Base-by-base conservation (phyloP, 495 filamentous ascomycete genomes). In the Astrothelium macrocarpum region DNA sequence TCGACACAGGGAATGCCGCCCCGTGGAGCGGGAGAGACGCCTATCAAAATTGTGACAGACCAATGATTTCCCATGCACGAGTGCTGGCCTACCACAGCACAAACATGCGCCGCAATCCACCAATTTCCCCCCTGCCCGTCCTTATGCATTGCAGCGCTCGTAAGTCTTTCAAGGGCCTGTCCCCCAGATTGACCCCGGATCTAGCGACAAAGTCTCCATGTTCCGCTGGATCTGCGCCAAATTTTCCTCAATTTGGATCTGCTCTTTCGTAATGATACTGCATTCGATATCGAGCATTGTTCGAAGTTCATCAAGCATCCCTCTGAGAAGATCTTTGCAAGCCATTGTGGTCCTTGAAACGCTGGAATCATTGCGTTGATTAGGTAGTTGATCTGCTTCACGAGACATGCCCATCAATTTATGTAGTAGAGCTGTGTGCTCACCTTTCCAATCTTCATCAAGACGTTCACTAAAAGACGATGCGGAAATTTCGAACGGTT, bases 231-330 rank as follows among this genome's bases (percentile, higher is more conserved):
- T 56, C 0, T 56, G 49, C 9, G 49, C 20, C 25, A 56, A 25
- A 9, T 56, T 16, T 16, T 26, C 25, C 9, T 56, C 25, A 16
- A 56, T 56, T 56, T 25, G 2, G 23, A 9, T 26, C 25, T 29
- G 20, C 49, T 56, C 49, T 56, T 29, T 56, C 49, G 25, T 56
- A 0, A 16, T 10, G 25, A 56, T 25, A 26, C 29, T 25, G 26
- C 23, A 12, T 20, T 56, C 25, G 0, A 56, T 1, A 16, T 10
- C 23, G 29, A 56, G 49, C 49, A 56, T 56, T 11, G 25, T 0
- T 29, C 49, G 49, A 56, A 56, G 49, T 29, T 56, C 49, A 7
- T 56, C 49, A 10, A 56, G 49, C 25, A 56, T 56, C 10, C 49
- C 49, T 20, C 29, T 56, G 49, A 56, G 26, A 29, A 56, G 49